These are phyloP conservation scores for Linanthus parryae DNA, from an alignment of 148 eudicot genomes.

Conservation along the genomic window DNA sequence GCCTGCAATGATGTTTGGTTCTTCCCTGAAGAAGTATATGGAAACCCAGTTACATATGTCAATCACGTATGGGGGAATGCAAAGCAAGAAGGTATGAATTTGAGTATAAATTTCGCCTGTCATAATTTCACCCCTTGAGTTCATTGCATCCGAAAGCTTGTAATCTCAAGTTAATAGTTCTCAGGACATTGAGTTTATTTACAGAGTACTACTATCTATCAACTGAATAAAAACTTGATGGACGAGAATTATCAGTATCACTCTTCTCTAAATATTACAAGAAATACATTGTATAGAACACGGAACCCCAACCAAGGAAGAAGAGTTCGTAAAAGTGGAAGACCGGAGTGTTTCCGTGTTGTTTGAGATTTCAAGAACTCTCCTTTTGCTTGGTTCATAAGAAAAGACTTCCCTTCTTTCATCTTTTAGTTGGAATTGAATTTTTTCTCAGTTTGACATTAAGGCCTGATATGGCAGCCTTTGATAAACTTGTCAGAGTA, in stretches of 20 bases:
- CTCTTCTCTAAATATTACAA: background rate
- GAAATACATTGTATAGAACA: conserved; percentile 8
- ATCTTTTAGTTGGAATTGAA: too few species aligned
- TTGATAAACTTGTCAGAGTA: conserved; percentile 71
- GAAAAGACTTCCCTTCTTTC: too few species aligned
- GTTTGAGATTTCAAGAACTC: too few species aligned
- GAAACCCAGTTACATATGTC: too few species aligned
- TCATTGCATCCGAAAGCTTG: background rate
- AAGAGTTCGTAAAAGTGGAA: conserved; percentile 18
- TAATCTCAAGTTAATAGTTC: background rate
- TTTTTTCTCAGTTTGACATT: too few species aligned
- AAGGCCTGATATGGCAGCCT: conserved; percentile 59
- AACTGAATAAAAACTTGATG: conserved; percentile 3
- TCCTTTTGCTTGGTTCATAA: too few species aligned
- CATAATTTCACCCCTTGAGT: background rate
- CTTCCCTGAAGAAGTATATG: too few species aligned
- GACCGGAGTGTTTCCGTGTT: too few species aligned
- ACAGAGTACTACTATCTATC: conserved; percentile 11
- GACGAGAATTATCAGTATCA: background rate
- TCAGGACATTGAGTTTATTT: conserved; percentile 14
- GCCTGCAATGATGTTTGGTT: too few species aligned
- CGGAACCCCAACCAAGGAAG: conserved; percentile 13
- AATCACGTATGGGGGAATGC: too few species aligned
- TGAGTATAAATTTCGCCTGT: too few species aligned
- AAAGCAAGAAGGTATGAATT: too few species aligned